Base-by-base conservation (phyloP, 345 rosid species). In the Mangifera indica region DNA sequence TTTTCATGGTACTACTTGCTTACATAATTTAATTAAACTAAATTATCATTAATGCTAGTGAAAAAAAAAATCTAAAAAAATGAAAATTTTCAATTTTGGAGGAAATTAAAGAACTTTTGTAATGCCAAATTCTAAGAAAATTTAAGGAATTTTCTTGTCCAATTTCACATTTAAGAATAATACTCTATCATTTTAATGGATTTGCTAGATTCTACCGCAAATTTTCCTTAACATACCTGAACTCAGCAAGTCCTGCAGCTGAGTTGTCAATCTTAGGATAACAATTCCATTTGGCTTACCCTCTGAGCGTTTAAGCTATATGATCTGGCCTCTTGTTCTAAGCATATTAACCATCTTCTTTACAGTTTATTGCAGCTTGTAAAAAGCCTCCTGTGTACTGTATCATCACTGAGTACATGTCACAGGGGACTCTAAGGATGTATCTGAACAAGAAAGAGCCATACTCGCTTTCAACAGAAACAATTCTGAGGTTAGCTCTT, bases 361-460 rank as follows among this genome's bases (percentile, higher is more conserved):
- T 62, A 65, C 91, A 95, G 99, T 95, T 95, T 80, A 95, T 95
- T 62, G 98, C 99, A 60, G 97, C 99, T n/a, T 91, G 99, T 73
- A 86, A 86, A 81, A 95, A 87, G 87, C 99, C 98, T 0, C 99
- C 99, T 0, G 97, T 92, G 37, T 95, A 95, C 82, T 95, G 99
- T 74, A 95, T 95, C 76, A 91, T 95, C 82, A 95, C 97, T 0
- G 99, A 95, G 72, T 95, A 92, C 86, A 95, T 95, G 99, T 95
- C 99, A 11, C 99, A 92, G 87, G 99, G 99, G 42, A 95, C 90
- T 34, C 88, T 95, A 11, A 80, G 99, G 83, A 92, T 95, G 99
- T 95, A 95, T 72, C 99, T 95, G 13, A 95, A 92, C 91, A 95
- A 95, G 87, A 92, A 95, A 83, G 97, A 87, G 83, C 98, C 99